Conservation (phyloP, 495 filamentous ascomycete species). For the Penicillium crystallinum region DNA sequence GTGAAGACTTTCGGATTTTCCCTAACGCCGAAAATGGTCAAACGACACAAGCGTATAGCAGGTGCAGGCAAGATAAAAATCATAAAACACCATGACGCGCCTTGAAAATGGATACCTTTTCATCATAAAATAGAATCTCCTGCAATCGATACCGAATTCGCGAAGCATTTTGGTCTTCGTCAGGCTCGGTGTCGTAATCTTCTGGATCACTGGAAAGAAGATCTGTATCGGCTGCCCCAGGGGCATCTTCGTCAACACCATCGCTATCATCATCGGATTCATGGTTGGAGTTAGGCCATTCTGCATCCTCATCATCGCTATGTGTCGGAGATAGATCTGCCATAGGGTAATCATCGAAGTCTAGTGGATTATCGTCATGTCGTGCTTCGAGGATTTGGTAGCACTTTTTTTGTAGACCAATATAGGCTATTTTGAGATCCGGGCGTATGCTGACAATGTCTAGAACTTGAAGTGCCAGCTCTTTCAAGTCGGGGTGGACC, state of each 20-base stretch:
- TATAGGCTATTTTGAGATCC: constrained; percentile 77
- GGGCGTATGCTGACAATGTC: constrained; percentile 84
- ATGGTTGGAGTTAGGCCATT: constrained; percentile 37
- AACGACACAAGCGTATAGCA: background rate
- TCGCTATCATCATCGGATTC: constrained; percentile 38
- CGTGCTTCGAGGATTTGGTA: constrained; percentile 79
- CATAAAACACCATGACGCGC: constrained; percentile 68
- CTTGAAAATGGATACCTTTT: constrained; percentile 80
- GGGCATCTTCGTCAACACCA: constrained; percentile 45
- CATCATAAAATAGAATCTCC: constrained; percentile 87
- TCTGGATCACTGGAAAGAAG: constrained; percentile 41
- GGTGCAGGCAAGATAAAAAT: constrained; percentile 11
- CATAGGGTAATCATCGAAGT: constrained; percentile 30
- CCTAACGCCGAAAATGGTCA: constrained; percentile 3
- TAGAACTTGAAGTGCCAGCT: constrained; percentile 77
- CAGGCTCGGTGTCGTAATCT: constrained; percentile 48
- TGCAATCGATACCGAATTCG: constrained; percentile 60
- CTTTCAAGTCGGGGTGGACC: constrained; percentile 54
- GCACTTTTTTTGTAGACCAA: constrained; percentile 77
- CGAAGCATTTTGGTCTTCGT: constrained; percentile 42
- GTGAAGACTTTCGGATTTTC: background rate
- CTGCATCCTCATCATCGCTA: constrained; percentile 33
- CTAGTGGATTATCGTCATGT: constrained; percentile 39
- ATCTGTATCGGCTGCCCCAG: constrained; percentile 40
- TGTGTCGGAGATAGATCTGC: constrained; percentile 33